phyloP scores from a whole-genome alignment of 257 asterid genomes.

The Pogostemon cablin region DNA sequence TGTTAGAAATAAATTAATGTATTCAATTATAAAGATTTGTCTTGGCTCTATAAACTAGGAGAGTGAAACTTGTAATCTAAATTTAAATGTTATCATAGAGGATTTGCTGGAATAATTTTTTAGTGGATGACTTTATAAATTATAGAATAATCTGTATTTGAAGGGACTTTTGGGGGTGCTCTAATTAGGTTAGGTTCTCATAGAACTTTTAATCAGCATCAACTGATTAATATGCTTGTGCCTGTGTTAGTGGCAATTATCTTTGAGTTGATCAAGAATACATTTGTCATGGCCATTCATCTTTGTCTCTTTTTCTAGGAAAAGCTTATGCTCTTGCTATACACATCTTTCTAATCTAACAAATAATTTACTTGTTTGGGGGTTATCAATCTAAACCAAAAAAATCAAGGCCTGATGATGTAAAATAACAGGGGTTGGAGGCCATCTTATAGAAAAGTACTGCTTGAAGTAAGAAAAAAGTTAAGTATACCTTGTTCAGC shows the following conservation, averaged over 20 bases:
- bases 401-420: slow-evolving; percentile 17
- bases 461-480: slow-evolving; percentile 79
- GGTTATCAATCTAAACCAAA: slow-evolving; percentile 14
- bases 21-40: too few relatives aligned
- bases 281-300: background rate
- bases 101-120: too few relatives aligned
- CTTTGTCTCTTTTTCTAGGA: background rate
- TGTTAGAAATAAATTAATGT: too few relatives aligned
- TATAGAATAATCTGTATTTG: too few relatives aligned
- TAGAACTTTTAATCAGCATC: too few relatives aligned
- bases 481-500: slow-evolving; percentile 76
- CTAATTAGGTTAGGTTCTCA: background rate
- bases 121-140: too few relatives aligned
- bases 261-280: slow-evolving; percentile 20
- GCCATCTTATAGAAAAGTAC: slow-evolving; percentile 81
- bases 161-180: too few relatives aligned
- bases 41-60: too few relatives aligned
- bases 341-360: background rate
- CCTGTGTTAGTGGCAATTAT: background rate
- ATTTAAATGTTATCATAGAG: too few relatives aligned
- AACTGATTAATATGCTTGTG: background rate
- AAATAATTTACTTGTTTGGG: background rate
- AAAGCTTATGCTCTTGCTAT: slow-evolving; percentile 9
- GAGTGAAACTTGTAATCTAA: too few relatives aligned
- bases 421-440: slow-evolving; percentile 80